Evolutionary conservation across 805 yeast genomes (phyloP).

Genomic region (Hanseniaspora valbyensis): DNA sequence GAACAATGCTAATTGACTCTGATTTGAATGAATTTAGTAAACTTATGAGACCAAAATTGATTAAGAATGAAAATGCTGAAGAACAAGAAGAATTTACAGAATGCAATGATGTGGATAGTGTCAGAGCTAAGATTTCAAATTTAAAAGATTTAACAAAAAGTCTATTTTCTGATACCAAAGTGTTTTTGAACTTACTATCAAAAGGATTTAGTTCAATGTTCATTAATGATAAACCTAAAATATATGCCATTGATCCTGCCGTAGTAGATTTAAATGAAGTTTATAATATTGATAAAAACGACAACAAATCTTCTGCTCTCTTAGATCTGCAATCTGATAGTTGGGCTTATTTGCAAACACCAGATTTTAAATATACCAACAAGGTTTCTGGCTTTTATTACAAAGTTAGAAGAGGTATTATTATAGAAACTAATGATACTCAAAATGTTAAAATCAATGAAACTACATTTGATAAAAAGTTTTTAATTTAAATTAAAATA

Average conservation of each 20-base stretch:
- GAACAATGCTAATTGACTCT: constrained; percentile 77
- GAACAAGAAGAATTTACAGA: constrained; percentile 36
- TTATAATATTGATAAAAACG: constrained; percentile 17
- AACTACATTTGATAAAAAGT: background rate
- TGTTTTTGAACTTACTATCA: constrained; percentile 25
- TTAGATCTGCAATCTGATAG: constrained; percentile 36
- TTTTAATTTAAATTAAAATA: background rate
- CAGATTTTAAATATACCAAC: constrained; percentile 51
- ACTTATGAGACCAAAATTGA: constrained; percentile 42
- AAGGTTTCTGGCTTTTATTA: constrained; percentile 29
- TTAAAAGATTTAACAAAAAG: constrained; percentile 31
- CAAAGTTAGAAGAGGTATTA: constrained; percentile 43
- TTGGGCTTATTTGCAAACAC: constrained; percentile 72
- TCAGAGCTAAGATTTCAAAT: constrained; percentile 69
- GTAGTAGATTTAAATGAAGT: constrained; percentile 32
- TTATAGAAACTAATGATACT: constrained; percentile 18
- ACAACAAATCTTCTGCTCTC: constrained; percentile 31
- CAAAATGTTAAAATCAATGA: background rate
- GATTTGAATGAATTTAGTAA: constrained; percentile 47
- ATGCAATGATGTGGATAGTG: constrained; percentile 57
- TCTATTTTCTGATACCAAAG: constrained; percentile 32
- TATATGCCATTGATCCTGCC: constrained; percentile 25
- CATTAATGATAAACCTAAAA: constrained; percentile 22
- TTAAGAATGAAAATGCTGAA: background rate
- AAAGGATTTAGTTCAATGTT: constrained; percentile 23